Evolutionary conservation across 495 filamentous ascomycete genomes (phyloP), one percentile per base, ranked within the genome.

Genomic region (Penicillium dipodomyicola): DNA sequence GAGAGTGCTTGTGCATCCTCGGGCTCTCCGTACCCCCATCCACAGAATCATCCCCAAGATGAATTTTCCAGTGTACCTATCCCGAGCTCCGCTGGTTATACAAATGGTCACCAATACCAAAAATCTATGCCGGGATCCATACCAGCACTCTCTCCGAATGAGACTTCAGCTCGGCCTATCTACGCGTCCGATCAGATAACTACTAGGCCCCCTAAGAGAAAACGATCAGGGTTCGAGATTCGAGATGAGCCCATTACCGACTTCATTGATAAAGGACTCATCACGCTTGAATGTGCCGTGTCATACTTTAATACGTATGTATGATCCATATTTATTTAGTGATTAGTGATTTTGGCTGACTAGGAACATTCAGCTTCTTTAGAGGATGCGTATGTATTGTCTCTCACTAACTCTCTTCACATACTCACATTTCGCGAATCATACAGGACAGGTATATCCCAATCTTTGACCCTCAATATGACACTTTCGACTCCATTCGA

Each of bases 401-500:
- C 27, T 11, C 10, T 20, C 19, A 17, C 8, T 25, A 14, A 44
- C 4, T 30, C 30, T 5, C 9, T 49, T 48, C 7, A 32, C 10
- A 27, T 54, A 25, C 39, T 59, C 17, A 61, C 41, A 7, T 50
- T 42, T 35, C 17, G n/a, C 37, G 9, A 20, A 22, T 15, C 29
- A 22, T 25, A 43, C 46, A 70, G 68, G 73, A 80, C 61, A 71
- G 74, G 56, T 80, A 74, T 52, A 76, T 78, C 19, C 77, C 77
- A 3, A 67, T 78, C 0, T 78, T 80, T 47, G 74, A 80, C 48
- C 70, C 72, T 11, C 56, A 58, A 29, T 61, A 70, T 40, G 75
- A 80, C 52, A 78, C 68, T 0, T 78, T 78, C 37, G 59, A 72
- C 1, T 74, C 71, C 0, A 68, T 80, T 14, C 65, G 76, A 17